phyloP scores from a whole-genome alignment of 805 yeast genomes.

The Clavispora fructus region DNA sequence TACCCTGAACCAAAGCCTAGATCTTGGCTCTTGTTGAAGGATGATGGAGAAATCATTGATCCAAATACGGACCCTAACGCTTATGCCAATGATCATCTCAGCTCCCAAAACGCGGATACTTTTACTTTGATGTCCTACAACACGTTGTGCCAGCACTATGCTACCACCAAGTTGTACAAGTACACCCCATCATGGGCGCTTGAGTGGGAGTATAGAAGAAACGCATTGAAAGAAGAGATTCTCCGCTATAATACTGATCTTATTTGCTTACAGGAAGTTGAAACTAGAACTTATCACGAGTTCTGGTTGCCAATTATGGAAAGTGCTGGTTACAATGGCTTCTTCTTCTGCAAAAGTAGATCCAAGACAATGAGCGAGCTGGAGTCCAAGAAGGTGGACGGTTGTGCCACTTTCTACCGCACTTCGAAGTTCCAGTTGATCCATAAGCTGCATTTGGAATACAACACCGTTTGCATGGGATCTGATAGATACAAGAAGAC shows the following conservation, averaged over 20 bases:
- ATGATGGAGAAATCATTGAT: slow-evolving; percentile 61
- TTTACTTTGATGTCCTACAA: slow-evolving; percentile 86
- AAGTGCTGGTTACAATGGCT: slow-evolving; percentile 71
- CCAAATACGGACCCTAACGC: slow-evolving; percentile 27
- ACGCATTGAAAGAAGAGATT: slow-evolving; percentile 69
- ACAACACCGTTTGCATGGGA: slow-evolving; percentile 72
- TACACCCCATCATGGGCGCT: slow-evolving; percentile 98
- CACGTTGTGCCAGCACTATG: slow-evolving; percentile 92
- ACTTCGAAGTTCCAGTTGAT: slow-evolving; percentile 61
- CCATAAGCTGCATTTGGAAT: slow-evolving; percentile 74
- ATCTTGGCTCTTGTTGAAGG: slow-evolving; percentile 75
- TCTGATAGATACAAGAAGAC: slow-evolving; percentile 86
- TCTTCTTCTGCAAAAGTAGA: slow-evolving; percentile 83
- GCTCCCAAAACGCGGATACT: slow-evolving; percentile 23
- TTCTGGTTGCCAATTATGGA: slow-evolving; percentile 76
- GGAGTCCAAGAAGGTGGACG: slow-evolving; percentile 90
- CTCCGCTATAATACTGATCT: slow-evolving; percentile 64
- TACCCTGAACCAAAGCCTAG: slow-evolving; percentile 65
- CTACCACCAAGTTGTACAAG: slow-evolving; percentile 85
- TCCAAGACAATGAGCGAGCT: slow-evolving; percentile 81
- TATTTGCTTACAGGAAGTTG: slow-evolving; percentile 93
- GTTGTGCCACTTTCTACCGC: slow-evolving; percentile 92
- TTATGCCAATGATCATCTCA: slow-evolving; percentile 24
- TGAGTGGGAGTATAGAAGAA: slow-evolving; percentile 85
- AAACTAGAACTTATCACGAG: slow-evolving; percentile 77